Base-by-base conservation (phyloP, 345 rosid species). In the Ricinus communis region DNA sequence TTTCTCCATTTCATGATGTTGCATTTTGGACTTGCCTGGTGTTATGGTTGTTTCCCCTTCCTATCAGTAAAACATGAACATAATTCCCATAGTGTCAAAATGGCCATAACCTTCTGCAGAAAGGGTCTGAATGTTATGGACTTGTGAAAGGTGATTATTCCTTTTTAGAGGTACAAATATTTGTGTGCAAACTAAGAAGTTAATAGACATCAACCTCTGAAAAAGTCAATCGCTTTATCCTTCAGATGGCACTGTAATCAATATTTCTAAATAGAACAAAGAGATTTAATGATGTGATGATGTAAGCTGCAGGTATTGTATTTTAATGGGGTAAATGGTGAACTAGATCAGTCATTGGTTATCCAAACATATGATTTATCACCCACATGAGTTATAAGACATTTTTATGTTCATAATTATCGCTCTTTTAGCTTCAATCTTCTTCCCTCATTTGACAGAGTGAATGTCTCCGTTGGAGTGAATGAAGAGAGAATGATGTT, bases 401-500 rank as follows among this genome's bases (percentile, higher is more conserved):
- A 67, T 72, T 52, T n/a, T 46, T 50, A 28, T 52, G n/a, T 57
- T 61, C 19, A 55, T 30, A 25, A 16, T 41, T n/a, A 2, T 36
- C 9, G 43, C 33, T 30, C 61, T n/a, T 45, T 74, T 38, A 31
- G 53, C 63, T 36, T 49, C 51, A 70, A 56, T 38, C 61, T 18
- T 66, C 58, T 71, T 60, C 18, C 54, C 33, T 71, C 71, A 43
- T 69, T 74, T 87, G 79, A 43, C 90, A 95, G 99, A 74, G 91
- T 82, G 72, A 95, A 95, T 74, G 89, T 89, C 22, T 66, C 87
- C 62, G 66, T 61, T 41, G 99, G 99, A 69, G 89, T 77, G 76
- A 78, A 69, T 47, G 98, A 95, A 82, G 97, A 90, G 22, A 85
- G 99, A 82, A 0, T 74, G 77, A 95, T 95, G 99, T 79, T 86